Base-by-base conservation (phyloP, 1,284 basidiomycete species). In the Melampsora abietis-canadensis region DNA sequence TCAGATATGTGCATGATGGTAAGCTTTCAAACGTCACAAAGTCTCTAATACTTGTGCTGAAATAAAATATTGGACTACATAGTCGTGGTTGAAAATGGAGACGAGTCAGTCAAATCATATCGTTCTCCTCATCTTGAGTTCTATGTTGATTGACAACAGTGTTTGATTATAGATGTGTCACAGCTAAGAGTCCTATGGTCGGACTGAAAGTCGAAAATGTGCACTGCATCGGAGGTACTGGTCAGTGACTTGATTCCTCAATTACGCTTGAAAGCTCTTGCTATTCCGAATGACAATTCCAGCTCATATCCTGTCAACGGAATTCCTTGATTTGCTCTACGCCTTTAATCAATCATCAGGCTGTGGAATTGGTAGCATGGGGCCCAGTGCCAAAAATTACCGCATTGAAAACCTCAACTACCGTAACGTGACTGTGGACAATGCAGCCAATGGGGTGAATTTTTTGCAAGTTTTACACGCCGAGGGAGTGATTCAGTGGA, bases 361-460 rank as follows among this genome's bases (percentile, higher is more conserved):
- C 19, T 72, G 68, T 34, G 37, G 27, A 30, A 51, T 72, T 40
- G 68, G 68, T 21, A 72, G 68, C 47, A 63, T 72, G 60, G 68
- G 68, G 2, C 4, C 46, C 30, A 34, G 40, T 21, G 27, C 21
- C 3, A 72, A 19, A 40, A 57, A 24, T n/a, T 72, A 72, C 61
- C 24, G 6, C 4, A 34, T 72, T 46, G 24, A 72, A 51, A 62
- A 72, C 24, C 19, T 72, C 12, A 17, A 51, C 5, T 72, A 63
- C 46, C 60, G 61, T n/a, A 64, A 72, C 40, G 61, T 72, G 12
- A 63, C 40, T 64, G 10, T 72, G n/a, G 57, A 1, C 10, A 40
- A 72, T 64, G 68, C 61, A 40, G 61, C 68, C 19, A 72, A 72
- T 51, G 68, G 68, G 31, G 68, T 64, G 17, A 63, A 40, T 60